Percentiles rank a stretch among this genome's conserved stretches.
These are phyloP conservation scores for Leishmania amazonensis DNA, from an alignment of 208 protist genomes.

Conservation along the genomic window DNA sequence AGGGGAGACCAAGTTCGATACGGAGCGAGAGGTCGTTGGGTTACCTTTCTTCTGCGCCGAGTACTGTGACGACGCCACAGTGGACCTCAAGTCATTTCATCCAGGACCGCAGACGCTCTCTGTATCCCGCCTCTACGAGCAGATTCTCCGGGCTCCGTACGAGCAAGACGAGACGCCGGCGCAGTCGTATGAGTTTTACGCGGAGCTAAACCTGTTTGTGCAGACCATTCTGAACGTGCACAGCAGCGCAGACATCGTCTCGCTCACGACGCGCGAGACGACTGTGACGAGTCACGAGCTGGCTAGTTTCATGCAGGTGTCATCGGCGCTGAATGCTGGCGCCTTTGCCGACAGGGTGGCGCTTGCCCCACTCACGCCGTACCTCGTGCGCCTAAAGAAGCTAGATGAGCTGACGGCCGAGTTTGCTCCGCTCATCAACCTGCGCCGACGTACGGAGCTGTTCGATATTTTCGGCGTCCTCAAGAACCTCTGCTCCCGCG, in stretches of 20 bases:
- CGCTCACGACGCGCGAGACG: slow-evolving; percentile 5
- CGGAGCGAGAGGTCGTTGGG: slow-evolving; percentile 44
- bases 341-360: slow-evolving; percentile 59
- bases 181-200: slow-evolving; percentile 79
- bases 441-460: slow-evolving; percentile 71
- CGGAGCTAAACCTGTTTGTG: slow-evolving; percentile 77
- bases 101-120: slow-evolving; percentile 42
- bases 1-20: slow-evolving; percentile 67
- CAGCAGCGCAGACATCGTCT: slow-evolving; percentile 20
- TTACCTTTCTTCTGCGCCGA: slow-evolving; percentile 72
- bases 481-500: slow-evolving; percentile 74
- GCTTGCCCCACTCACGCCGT: slow-evolving; percentile 63
- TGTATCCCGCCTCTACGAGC: slow-evolving; percentile 56
- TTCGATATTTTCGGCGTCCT: slow-evolving; percentile 83
- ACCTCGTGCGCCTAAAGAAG: slow-evolving; percentile 63
- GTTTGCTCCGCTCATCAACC: slow-evolving; percentile 80
- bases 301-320: slow-evolving; percentile 58
- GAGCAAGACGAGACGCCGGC: slow-evolving; percentile 23
- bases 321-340: slow-evolving; percentile 49
- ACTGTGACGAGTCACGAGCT: slow-evolving; percentile 71
- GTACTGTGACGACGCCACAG: slow-evolving; percentile 52
- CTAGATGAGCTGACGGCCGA: slow-evolving; percentile 75
- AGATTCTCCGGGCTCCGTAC: slow-evolving; percentile 41
- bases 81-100: slow-evolving; percentile 47
- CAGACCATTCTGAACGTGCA: slow-evolving; percentile 42